Evolutionary conservation across 805 yeast species (phyloP).

Genomic region (Candida orba): DNA sequence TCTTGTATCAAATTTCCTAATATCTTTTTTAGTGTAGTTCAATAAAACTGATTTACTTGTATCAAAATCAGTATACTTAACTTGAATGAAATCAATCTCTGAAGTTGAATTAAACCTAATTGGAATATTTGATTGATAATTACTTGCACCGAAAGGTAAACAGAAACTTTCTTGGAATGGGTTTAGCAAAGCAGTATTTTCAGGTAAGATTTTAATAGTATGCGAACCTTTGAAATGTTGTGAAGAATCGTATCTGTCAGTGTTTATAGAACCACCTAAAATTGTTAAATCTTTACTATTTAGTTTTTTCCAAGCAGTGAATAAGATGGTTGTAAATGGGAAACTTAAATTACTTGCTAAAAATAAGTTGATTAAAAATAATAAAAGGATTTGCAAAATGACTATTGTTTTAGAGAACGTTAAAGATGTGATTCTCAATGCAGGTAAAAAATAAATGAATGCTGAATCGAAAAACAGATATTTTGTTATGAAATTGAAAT

Average conservation of each 20-base stretch:
- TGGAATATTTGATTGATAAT: conserved; percentile 46
- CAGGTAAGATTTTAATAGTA: conserved; percentile 84
- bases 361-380: conserved; percentile 46
- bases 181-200: conserved; percentile 77
- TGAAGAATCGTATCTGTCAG: conserved; percentile 21
- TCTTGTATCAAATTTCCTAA: conserved; percentile 31
- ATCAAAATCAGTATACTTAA: conserved; percentile 52
- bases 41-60: conserved; percentile 39
- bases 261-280: conserved; percentile 37
- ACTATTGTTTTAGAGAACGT: conserved; percentile 55
- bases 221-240: conserved; percentile 77
- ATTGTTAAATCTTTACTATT: conserved; percentile 44
- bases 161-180: conserved; percentile 68
- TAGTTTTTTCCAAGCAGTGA: conserved; percentile 38
- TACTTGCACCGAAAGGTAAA: conserved; percentile 31
- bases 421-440: conserved; percentile 69
- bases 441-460: conserved; percentile 63
- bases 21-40: conserved; percentile 51
- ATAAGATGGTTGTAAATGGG: conserved; percentile 34
- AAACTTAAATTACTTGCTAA: conserved; percentile 45
- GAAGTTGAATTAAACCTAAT: conserved; percentile 74
- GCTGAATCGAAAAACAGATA: conserved; percentile 68
- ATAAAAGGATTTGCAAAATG: conserved; percentile 35
- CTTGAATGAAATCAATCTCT: conserved; percentile 58
- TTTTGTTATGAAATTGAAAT: conserved; percentile 57